Evolutionary conservation across 768 basidiomycete species (phyloP), one percentile per base, ranked within the genome.

Genomic region (Lactarius akahatsu): DNA sequence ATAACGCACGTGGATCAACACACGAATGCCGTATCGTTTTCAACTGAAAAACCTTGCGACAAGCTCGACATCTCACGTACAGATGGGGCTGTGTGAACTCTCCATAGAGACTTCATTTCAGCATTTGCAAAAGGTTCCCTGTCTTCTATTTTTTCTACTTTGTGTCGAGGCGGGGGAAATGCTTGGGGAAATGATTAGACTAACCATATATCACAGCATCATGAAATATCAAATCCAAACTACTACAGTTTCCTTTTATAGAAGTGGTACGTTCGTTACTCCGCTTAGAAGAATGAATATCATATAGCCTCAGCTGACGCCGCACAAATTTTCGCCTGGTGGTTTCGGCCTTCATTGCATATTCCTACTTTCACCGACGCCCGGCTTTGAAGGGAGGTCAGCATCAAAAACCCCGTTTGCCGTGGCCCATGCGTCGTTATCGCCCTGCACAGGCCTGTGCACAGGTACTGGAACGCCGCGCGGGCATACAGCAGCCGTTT

Each of bases 1-100:
- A 52, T 52, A 23, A 67, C 56, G 66, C 50, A 62, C 66, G 62
- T 67, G 66, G 62, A 67, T 67, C 66, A 67, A 26, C 41, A 59
- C 66, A 63, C 36, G 66, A 67, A 63, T 15, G 40, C 10, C 28
- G 16, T 43, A 66, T 58, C 41, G 62, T 66, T 47, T 62, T 45
- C 36, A 16, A 60, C 52, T 2, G 20, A 10, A 40, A 20, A 28
- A 32, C 26, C 63, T 58, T 16, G 26, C 63, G 45, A 26, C 56
- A 36, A 50, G 47, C 54, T 34, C 50, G 55, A 67, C 36, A 52
- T 52, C 50, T 52, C 50, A 43, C 26, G 57, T 41, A 38, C 26
- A 52, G 62, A 56, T 34, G 57, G 56, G 66, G 66, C 66, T 67
- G 66, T 67, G 66, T 57, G 47, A 52, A 34, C 59, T 63, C 62